Percentiles rank a stretch among this genome's conserved stretches.
phyloP scores from a whole-genome alignment of 2,329 filamentous ascomycete genomes.

The Colletotrichum sp. region DNA sequence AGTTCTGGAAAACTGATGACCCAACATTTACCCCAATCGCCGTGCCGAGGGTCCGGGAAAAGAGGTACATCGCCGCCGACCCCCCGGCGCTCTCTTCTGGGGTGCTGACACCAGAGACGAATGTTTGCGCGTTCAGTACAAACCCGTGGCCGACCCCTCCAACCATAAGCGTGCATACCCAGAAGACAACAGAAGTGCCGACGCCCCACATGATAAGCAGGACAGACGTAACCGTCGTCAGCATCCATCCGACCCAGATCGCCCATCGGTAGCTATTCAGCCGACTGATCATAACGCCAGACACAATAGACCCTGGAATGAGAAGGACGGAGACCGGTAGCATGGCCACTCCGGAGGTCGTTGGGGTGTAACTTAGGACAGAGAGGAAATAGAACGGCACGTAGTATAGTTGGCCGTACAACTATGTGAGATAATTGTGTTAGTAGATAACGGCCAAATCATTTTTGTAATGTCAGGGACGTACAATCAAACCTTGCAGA shows the following conservation, averaged over 20 bases:
- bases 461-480: not conserved
- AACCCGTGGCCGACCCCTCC: constrained; percentile 13
- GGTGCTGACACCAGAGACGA: constrained; percentile 8
- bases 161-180: constrained; percentile 3
- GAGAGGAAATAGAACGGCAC: constrained; percentile 24
- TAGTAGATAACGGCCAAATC: no score
- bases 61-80: constrained; percentile 5
- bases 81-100: not conserved
- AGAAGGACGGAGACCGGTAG: constrained; percentile 22
- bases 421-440: not conserved
- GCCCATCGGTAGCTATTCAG: constrained; percentile 19
- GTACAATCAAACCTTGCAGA: not conserved
- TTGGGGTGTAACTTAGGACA: constrained; percentile 19
- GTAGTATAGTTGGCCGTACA: constrained; percentile 16
- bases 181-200: not conserved
- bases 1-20: constrained; percentile 13
- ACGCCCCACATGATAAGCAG: constrained; percentile 18
- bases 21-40: constrained; percentile 11
- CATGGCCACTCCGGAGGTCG: constrained; percentile 20
- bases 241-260: constrained; percentile 23
- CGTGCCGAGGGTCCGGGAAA: constrained; percentile 8
- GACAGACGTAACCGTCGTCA: constrained; percentile 3
- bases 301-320: constrained; percentile 20
- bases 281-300: constrained; percentile 20
- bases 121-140: constrained; percentile 20